Percentiles rank a stretch among this genome's conserved stretches.
Conservation (phyloP, 164 flowering plant species). For the Taxillus chinensis region DNA sequence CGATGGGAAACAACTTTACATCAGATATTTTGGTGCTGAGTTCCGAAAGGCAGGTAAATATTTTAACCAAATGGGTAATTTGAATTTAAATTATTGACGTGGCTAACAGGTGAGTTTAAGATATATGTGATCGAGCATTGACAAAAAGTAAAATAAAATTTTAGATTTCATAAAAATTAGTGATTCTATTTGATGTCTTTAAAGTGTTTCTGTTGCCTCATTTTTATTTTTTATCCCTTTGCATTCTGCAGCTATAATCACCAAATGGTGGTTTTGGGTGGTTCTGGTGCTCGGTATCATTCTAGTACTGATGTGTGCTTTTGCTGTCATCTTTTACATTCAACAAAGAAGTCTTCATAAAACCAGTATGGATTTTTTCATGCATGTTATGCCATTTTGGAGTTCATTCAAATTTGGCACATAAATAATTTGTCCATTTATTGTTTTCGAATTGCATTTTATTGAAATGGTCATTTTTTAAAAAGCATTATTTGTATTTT, state of each 20-base stretch:
- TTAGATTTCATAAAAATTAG: too few species aligned
- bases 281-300: neutral
- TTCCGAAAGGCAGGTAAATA: neutral
- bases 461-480: too few species aligned
- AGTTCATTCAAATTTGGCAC: neutral
- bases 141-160: too few species aligned
- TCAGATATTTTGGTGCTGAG: neutral
- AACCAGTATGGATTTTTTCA: neutral
- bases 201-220: neutral
- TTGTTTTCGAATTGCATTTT: neutral
- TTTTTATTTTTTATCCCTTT: neutral
- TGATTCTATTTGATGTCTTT: too few species aligned
- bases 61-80: too few species aligned
- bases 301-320: neutral
- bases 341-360: neutral
- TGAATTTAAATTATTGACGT: too few species aligned
- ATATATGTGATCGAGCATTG: too few species aligned
- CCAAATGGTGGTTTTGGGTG: slow-evolving; percentile 1
- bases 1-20: neutral
- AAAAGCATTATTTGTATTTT: too few species aligned
- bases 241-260: neutral
- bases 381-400: neutral
- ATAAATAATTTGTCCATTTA: neutral
- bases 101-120: too few species aligned
- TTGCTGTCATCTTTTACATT: neutral